Evolutionary conservation across 2,329 filamentous ascomycete genomes (phyloP).

Genomic region (Trichoderma hamatum): DNA sequence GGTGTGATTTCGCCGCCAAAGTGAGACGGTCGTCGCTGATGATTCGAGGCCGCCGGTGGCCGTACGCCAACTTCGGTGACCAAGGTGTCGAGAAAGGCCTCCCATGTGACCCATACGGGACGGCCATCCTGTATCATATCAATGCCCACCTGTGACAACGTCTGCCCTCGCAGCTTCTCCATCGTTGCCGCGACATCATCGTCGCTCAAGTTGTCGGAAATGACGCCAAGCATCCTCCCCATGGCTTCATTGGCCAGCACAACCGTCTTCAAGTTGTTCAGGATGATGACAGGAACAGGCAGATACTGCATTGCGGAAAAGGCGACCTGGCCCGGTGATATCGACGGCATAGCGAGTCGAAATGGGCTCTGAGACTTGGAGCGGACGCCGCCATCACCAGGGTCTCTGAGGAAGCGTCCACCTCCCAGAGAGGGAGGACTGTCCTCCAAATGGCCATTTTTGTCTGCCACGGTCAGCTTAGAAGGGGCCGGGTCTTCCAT

Average conservation of each 20-base stretch:
- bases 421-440: conserved; percentile 35
- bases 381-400: conserved; percentile 34
- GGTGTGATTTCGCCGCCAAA: conserved; percentile 44
- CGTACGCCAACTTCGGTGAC: conserved; percentile 47
- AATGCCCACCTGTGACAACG: conserved; percentile 70
- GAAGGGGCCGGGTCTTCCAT: conserved; percentile 27
- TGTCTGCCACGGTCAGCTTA: conserved; percentile 9
- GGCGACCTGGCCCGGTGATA: conserved; percentile 59
- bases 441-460: conserved; percentile 30
- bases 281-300: conserved; percentile 70
- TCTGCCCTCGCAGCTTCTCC: conserved; percentile 66
- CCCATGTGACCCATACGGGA: conserved; percentile 62
- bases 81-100: conserved; percentile 59
- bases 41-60: conserved; percentile 32
- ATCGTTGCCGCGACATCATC: conserved; percentile 51
- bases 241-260: conserved; percentile 76
- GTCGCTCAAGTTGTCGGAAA: conserved; percentile 45
- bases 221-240: conserved; percentile 67
- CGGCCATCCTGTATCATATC: conserved; percentile 71
- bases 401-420: conserved; percentile 43
- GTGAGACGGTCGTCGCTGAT: conserved; percentile 27
- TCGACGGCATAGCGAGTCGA: conserved; percentile 49
- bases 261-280: conserved; percentile 70
- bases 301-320: conserved; percentile 73
- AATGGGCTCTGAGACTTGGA: conserved; percentile 45